These are phyloP conservation scores for Triticum dicoccoides DNA, from an alignment of 176 grass and related monocot species.

Conservation along the genomic window DNA sequence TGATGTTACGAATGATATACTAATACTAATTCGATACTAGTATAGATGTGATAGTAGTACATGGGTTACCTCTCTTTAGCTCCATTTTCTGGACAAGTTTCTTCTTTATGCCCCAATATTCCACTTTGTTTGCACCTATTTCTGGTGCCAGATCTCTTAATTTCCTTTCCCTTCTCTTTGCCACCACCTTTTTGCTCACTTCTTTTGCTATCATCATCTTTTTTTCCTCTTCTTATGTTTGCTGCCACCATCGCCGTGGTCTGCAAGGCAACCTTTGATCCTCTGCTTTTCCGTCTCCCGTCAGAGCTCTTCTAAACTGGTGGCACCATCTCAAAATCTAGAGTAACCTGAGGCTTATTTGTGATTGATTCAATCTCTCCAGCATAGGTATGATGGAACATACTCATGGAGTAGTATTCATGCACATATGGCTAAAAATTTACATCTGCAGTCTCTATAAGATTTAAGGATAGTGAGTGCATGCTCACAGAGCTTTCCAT, in stretches of 20 bases:
- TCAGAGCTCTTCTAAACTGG: background rate
- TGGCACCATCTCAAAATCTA: background rate
- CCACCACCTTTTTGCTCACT: background rate
- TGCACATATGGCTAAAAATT: background rate
- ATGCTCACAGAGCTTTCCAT: background rate
- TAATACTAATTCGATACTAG: background rate
- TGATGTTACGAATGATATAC: background rate
- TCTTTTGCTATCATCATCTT: background rate
- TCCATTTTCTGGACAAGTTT: too few relatives aligned
- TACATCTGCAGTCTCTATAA: background rate
- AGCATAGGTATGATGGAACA: background rate
- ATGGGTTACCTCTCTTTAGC: background rate
- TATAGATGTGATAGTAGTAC: background rate
- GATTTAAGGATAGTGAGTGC: background rate
- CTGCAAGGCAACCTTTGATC: background rate
- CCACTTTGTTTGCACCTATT: background rate
- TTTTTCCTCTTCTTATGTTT: background rate
- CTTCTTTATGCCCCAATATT: too few relatives aligned
- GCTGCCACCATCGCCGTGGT: background rate
- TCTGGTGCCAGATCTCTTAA: background rate
- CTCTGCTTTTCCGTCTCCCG: background rate
- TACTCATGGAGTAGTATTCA: background rate
- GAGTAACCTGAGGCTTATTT: background rate
- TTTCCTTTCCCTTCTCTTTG: background rate
- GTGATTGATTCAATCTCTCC: background rate